These are phyloP conservation scores for Hemileia vastatrix DNA, from an alignment of 1,284 basidiomycete species.

Conservation along the genomic window DNA sequence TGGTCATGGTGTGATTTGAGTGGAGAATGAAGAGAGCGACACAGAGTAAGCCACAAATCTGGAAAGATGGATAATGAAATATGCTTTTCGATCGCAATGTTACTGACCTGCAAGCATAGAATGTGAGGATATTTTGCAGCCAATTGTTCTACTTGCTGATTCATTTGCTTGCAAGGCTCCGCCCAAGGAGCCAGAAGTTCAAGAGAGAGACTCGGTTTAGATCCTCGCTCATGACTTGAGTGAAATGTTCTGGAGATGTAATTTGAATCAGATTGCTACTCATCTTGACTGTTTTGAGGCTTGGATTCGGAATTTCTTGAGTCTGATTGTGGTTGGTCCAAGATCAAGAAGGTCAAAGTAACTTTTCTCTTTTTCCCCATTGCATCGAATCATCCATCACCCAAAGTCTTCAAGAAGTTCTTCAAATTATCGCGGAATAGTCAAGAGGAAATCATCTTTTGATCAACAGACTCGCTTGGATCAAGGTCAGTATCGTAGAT, in stretches of 20 bases:
- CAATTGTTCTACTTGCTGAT: slow-evolving; percentile 57
- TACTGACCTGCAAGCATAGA: slow-evolving; percentile 63
- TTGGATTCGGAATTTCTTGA: not conserved
- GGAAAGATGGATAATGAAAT: slow-evolving; percentile 2
- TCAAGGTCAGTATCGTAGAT: no score
- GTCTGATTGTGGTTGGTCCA: not conserved
- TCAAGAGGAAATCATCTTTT: no score
- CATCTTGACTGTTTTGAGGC: not conserved
- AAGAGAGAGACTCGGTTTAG: slow-evolving; percentile 68
- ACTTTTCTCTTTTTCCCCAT: not conserved
- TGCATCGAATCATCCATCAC: no score
- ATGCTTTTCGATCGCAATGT: not conserved
- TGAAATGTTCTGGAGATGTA: slow-evolving; percentile 61
- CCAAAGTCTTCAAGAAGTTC: no score
- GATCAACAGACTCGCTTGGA: no score
- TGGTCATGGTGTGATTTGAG: slow-evolving; percentile 12
- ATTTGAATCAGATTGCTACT: slow-evolving; percentile 38
- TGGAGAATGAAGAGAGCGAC: not conserved
- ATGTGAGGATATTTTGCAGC: slow-evolving; percentile 61
- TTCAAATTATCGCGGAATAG: no score
- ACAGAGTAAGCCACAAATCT: not conserved
- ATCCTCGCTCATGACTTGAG: slow-evolving; percentile 62
- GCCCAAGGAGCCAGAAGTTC: slow-evolving; percentile 90
- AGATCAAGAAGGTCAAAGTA: no score
- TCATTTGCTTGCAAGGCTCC: slow-evolving; percentile 77